Evolutionary conservation across 768 basidiomycete genomes (phyloP), one percentile per base, ranked within the genome.

Genomic region (Psilocybe cubensis): DNA sequence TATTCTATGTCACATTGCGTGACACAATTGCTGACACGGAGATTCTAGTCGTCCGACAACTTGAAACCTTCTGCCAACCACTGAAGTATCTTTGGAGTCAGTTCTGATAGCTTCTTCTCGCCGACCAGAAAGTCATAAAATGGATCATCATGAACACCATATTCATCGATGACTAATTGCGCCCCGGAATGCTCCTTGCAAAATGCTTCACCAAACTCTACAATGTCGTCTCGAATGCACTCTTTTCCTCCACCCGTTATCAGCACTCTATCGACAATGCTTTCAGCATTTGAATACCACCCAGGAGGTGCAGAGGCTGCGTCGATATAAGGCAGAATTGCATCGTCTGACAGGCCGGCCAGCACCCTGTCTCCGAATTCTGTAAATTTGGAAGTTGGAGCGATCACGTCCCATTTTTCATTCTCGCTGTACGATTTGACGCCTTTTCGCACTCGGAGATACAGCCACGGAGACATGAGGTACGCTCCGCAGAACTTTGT

Each of bases 381-480:
- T 6, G 67, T 44, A 10, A 71, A 51, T 21, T 57, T 46, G 0
- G n/a, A 14, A 6, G 52, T 40, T 10, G 58, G 47, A 8, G 49
- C 27, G 3, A 63, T 18, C 6, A 62, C 47, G 29, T 66, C 65
- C 31, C 56, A 48, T 11, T 35, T 29, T 17, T 31, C 42, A 43
- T 63, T 55, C 27, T 54, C 44, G 6, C 24, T 40, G 24, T 58
- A 59, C 23, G 58, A 63, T 17, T 47, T 50, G 10, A 54, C 42
- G 3, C 48, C 51, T 12, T 42, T 18, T 1, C 56, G 38, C 20
- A 55, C 58, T 38, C 43, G 47, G 25, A 63, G 21, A 20, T 21
- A 58, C 2, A 48, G 63, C 28, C 70, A 71, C 1, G 71, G 74
- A 0, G 75, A 77, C 64, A 76, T 70, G 54, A 74, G 61, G 50